Conservation (phyloP, 495 filamentous ascomycete species). For the Annulohypoxylon nitens region DNA sequence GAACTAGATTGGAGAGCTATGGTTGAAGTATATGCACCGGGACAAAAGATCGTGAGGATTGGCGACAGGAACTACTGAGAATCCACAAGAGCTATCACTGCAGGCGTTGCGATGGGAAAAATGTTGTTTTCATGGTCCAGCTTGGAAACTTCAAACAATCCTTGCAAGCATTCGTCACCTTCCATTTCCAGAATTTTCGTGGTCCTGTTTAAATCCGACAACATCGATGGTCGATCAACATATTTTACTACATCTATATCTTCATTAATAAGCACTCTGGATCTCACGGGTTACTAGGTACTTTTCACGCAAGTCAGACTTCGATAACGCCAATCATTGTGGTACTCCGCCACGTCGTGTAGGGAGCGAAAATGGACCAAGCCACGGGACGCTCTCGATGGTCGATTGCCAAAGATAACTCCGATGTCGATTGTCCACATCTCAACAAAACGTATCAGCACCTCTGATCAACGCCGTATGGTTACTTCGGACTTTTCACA, state of each 20-base stretch:
- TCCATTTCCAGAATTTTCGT: neutral
- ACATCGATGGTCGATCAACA: neutral
- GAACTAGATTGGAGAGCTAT: slow-evolving; percentile 46
- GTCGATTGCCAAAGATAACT: slow-evolving; percentile 2
- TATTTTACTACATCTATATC: neutral
- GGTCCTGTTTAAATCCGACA: neutral
- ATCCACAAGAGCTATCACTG: slow-evolving; percentile 6
- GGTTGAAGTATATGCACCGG: slow-evolving; percentile 31
- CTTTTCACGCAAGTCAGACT: slow-evolving; percentile 1
- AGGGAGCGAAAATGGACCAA: neutral
- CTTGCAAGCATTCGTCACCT: neutral
- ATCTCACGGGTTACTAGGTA: neutral
- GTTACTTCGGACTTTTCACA: slow-evolving; percentile 32
- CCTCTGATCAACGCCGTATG: neutral
- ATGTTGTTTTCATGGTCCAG: slow-evolving; percentile 2
- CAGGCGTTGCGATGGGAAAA: slow-evolving; percentile 2
- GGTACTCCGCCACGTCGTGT: neutral
- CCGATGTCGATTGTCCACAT: neutral
- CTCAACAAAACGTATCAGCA: neutral
- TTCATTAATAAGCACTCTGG: neutral
- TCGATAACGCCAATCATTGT: neutral
- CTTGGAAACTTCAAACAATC: neutral
- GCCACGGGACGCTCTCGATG: neutral
- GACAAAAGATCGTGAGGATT: slow-evolving; percentile 40
- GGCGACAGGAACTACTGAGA: slow-evolving; percentile 39